Evolutionary conservation across 495 filamentous ascomycete species (phyloP).

Genomic region (Aspergillus taichungensis): DNA sequence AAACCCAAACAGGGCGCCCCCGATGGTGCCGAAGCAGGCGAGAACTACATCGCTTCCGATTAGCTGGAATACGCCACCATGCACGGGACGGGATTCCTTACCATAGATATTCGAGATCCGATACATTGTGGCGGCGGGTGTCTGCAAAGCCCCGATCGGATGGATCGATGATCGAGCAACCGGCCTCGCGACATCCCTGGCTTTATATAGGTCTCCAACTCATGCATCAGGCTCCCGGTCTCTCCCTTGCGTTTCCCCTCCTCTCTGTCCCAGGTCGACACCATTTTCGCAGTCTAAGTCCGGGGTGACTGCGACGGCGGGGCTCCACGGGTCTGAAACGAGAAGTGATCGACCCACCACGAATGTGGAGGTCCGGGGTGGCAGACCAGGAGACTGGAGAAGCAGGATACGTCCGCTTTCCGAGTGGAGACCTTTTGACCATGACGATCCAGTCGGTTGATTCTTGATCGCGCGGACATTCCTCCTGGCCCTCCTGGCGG

Average conservation of each 20-base stretch:
- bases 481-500: too few species aligned
- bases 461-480: too few species aligned
- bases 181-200: not conserved
- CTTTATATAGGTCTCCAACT: slow-evolving; percentile 1
- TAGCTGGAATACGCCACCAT: not conserved
- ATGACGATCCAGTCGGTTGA: too few species aligned
- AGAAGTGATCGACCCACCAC: slow-evolving; percentile 4
- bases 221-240: not conserved
- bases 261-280: too few species aligned
- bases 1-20: slow-evolving; percentile 37
- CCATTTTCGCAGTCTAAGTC: not conserved
- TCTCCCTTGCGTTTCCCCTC: too few species aligned
- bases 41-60: slow-evolving; percentile 22
- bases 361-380: slow-evolving; percentile 11
- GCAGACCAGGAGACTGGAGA: too few species aligned
- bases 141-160: not conserved
- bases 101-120: slow-evolving; percentile 38
- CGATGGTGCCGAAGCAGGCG: slow-evolving; percentile 43
- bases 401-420: too few species aligned
- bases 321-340: slow-evolving; percentile 4
- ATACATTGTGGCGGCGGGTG: slow-evolving; percentile 24
- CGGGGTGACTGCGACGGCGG: slow-evolving; percentile 2
- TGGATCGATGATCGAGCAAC: not conserved
- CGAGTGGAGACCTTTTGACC: too few species aligned
- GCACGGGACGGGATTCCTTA: slow-evolving; percentile 1